Base-by-base conservation (phyloP, 2,329 filamentous ascomycete genomes). In the Penicillium janthinellum region DNA sequence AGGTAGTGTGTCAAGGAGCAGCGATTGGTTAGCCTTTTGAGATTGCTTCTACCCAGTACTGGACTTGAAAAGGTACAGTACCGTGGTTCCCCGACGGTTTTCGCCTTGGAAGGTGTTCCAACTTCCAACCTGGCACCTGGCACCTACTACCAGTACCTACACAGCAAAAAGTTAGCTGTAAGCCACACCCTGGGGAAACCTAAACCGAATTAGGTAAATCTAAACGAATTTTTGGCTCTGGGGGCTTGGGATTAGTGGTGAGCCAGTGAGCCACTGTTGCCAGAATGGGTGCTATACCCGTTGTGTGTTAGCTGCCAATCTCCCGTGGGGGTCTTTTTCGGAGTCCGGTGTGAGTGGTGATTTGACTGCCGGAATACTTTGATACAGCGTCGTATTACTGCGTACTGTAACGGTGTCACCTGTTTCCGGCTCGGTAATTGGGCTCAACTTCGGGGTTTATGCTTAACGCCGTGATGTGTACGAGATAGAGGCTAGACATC, bases 291-390 rank as follows among this genome's bases (percentile, higher is more conserved):
- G 41, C 38, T 35, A 55, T 56, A 11, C 55, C 56, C 51, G 51
- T 58, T 64, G 38, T 48, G 60, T 55, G 41, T 55, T 54, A 62
- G 56, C 34, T 60, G 61, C 55, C 55, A 61, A 63, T 63, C 55
- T 52, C 48, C 56, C 48, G 37, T n/a, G 37, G 34, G 22, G 28
- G 20, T 52, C 22, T 52, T 25, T 31, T 31, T 31, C 28, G 28
- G 28, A 31, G 28, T 8, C 5, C 5, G 28, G 5, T 31, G 28
- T 31, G 28, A 31, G 7, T 1, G 17, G 34, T 28, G 11, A 22
- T 25, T 12, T 37, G 28, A 20, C 25, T 35, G 25, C 17, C 28
- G 22, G 17, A 17, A 14, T 50, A 14, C 10, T 14, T n/a, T 31
- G 5, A 37, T 47, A 31, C 45, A 25, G 6, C 7, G 1, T 31